Base-by-base conservation (phyloP, 352 stramenopile genomes). In the Phytophthora idaei region DNA sequence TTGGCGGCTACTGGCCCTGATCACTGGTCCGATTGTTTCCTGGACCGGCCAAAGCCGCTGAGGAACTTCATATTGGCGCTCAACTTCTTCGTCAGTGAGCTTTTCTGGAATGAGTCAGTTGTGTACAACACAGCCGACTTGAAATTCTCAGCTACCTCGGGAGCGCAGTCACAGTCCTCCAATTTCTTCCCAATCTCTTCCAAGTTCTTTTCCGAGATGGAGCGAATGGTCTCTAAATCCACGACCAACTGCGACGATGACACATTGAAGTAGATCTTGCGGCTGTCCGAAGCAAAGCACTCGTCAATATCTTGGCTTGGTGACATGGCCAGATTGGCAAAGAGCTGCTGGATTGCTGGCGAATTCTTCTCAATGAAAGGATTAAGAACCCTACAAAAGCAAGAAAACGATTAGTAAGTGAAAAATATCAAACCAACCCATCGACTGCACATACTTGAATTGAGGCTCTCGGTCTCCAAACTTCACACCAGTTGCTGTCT, bases 331-430 rank as follows among this genome's bases (percentile, higher is more conserved):
- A 96, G 69, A 12, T 87, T 81, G 39, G 77, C 77, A 54, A 94
- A 96, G 0, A 96, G 70, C n/a, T 81, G 71, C 58, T 94, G 80
- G 54, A 96, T 94, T 27, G 72, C 76, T 9, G 77, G 67, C 3
- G 89, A 90, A 48, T 96, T 96, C 25, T 80, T 78, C 51, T 93
- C 83, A 52, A 96, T 95, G 67, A 96, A 96, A 39, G 84, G 78
- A 73, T 96, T 96, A 45, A 96, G 71, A 29, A 94, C 82, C 57
- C 88, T 94, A 51, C 0, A 67, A 11, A 67, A 4, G 27, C 11
- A 54, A 14, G 51, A 25, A 46, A 42, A 44, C 36, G 5, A 52
- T 52, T 57, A 47, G 34, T 54, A 50, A 53, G 37, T 21, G 5
- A 2, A 17, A 15, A 54, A 11, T 4, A 66, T 10, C 15, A 48